These are phyloP conservation scores for Alternaria postmessia DNA, from an alignment of 2,329 filamentous ascomycete genomes.

Conservation along the genomic window DNA sequence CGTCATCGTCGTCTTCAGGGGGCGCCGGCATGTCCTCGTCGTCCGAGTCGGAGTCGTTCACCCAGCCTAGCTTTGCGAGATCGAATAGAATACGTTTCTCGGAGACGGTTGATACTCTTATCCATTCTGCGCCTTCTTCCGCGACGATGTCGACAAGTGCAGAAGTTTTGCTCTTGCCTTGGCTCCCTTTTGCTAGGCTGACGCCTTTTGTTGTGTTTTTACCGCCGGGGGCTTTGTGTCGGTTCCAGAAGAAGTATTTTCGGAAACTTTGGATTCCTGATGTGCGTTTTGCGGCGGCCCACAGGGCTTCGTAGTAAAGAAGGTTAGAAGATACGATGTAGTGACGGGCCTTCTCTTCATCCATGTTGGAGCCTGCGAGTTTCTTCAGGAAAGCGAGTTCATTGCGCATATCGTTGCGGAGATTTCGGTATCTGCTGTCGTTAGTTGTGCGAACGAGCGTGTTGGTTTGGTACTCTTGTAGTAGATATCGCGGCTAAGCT, in stretches of 20 bases:
- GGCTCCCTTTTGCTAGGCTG: slow-evolving; percentile 41
- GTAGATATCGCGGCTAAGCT: not conserved
- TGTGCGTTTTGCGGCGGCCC: slow-evolving; percentile 67
- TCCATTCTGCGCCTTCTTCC: slow-evolving; percentile 70
- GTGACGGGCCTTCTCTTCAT: slow-evolving; percentile 55
- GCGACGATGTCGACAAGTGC: slow-evolving; percentile 71
- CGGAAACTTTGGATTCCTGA: slow-evolving; percentile 64
- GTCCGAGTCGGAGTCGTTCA: slow-evolving; percentile 57
- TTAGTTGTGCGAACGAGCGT: not conserved
- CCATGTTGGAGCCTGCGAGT: slow-evolving; percentile 31
- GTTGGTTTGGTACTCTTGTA: not conserved
- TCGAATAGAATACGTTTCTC: slow-evolving; percentile 71
- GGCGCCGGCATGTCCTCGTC: slow-evolving; percentile 51
- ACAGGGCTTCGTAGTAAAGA: slow-evolving; percentile 70
- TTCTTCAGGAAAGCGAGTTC: slow-evolving; percentile 47
- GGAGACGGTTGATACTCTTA: slow-evolving; percentile 72
- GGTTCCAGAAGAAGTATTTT: slow-evolving; percentile 49
- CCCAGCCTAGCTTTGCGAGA: slow-evolving; percentile 72
- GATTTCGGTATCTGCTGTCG: slow-evolving; percentile 23
- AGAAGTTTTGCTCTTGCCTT: slow-evolving; percentile 56
- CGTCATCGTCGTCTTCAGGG: slow-evolving; percentile 56
- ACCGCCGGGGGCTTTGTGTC: slow-evolving; percentile 24
- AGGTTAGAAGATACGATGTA: slow-evolving; percentile 71
- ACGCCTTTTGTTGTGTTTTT: slow-evolving; percentile 37
- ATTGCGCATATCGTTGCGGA: slow-evolving; percentile 47